Base-by-base conservation (phyloP, 176 grass and related monocot species). In the Oryza meridionalis region DNA sequence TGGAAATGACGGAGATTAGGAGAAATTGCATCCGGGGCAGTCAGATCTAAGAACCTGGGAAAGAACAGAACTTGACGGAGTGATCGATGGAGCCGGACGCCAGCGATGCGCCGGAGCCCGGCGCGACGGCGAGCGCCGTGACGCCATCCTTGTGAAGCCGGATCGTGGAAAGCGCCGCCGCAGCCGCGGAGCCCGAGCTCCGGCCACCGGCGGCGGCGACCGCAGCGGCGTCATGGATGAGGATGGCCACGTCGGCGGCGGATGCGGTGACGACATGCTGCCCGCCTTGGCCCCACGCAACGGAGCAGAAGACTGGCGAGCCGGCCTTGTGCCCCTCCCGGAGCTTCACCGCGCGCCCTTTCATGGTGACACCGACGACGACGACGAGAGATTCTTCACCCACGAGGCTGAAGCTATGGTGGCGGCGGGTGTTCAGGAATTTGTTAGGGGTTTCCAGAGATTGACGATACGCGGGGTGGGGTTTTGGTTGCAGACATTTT, bases 41-140 rank as follows among this genome's bases (percentile, higher is more conserved):
- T 71, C 24, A 68, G 78, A 93, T 82, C 51, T 59, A 53, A 70
- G 58, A 82, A 98, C 96, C 90, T 46, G 96, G 96, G 76, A 95
- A 93, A 50, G 71, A 87, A 65, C 88, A 95, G 80, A 98, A 88
- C 85, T 98, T 98, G 91, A 98, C 87, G 50, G 93, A 93, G 85
- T 95, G 96, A 67, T 98, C 96, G 45, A 98, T 86, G 46, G 96
- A 98, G 19, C 89, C 85, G 26, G 96, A 93, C 8, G 91, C 92
- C 31, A 98, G 85, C 16, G 96, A 88, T 46, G 67, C 43, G 45
- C 78, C 53, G 59, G 87, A 38, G 33, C 68, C 69, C 6, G 96
- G 91, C 61, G 88, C 85, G 61, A 98, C 51, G 64, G 96, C 91
- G 73, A 98, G 84, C 14, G 96, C 85, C 12, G 96, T 98, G 77